Evolutionary conservation across 1,284 basidiomycete genomes (phyloP).

Genomic region (Tylopilus sp.): DNA sequence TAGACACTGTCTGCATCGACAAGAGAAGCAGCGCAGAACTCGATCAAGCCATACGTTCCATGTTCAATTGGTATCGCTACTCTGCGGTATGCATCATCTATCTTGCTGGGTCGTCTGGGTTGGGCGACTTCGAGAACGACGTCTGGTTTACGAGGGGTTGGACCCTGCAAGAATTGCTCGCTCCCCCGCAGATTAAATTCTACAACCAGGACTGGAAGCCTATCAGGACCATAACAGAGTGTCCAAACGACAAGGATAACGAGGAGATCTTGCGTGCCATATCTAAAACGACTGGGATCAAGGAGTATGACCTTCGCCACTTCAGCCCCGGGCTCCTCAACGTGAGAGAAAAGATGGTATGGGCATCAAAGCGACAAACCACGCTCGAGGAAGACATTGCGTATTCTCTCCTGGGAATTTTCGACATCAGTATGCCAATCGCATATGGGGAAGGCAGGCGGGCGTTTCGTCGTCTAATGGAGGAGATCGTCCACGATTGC

Average conservation of each 20-base stretch:
- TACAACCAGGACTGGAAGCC: constrained; percentile 1
- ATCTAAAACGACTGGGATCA: not conserved
- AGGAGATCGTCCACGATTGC: constrained; percentile 3
- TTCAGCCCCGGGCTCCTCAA: constrained; percentile 7
- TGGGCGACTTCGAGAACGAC: not conserved
- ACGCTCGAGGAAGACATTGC: constrained; percentile 1
- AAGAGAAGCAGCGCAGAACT: constrained; percentile 1
- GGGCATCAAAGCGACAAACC: constrained; percentile 7
- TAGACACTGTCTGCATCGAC: not conserved
- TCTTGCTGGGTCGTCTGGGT: not conserved
- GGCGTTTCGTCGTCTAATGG: constrained; percentile 7
- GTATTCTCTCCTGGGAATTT: constrained; percentile 8
- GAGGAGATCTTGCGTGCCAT: not conserved
- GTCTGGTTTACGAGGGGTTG: constrained; percentile 5
- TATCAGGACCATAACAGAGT: not conserved
- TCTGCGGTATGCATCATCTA: not conserved
- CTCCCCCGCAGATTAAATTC: constrained; percentile 3
- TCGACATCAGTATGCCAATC: constrained; percentile 6
- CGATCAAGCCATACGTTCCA: constrained; percentile 5
- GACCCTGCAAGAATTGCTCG: constrained; percentile 5
- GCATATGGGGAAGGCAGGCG: constrained; percentile 6
- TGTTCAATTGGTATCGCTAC: constrained; percentile 3
- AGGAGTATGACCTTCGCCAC: not conserved
- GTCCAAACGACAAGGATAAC: constrained; percentile 3
- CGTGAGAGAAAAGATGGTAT: constrained; percentile 6